Percentiles rank a stretch among this genome's conserved stretches.
phyloP scores from a whole-genome alignment of 2,329 filamentous ascomycete species.

The Rutstroemia sp. region DNA sequence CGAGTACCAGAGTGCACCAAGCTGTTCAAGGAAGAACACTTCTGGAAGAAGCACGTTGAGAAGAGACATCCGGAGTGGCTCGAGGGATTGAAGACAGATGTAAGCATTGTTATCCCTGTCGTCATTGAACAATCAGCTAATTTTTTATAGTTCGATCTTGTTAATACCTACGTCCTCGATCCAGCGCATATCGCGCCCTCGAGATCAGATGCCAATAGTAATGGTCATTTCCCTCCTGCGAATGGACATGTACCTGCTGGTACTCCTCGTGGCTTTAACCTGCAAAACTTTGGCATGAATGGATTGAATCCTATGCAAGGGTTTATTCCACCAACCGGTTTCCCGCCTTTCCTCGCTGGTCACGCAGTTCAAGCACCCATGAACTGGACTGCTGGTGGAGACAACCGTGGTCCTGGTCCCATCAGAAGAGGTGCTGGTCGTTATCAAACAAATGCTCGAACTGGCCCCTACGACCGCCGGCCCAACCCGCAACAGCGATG shows the following conservation, averaged over 20 bases:
- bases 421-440: constrained; percentile 61
- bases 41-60: constrained; percentile 97
- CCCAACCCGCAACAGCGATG: constrained; percentile 44
- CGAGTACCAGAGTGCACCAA: constrained; percentile 95
- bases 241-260: constrained; percentile 71
- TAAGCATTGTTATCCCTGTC: constrained; percentile 39
- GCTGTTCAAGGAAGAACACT: constrained; percentile 92
- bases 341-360: constrained; percentile 48
- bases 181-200: constrained; percentile 92
- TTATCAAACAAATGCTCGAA: constrained; percentile 50
- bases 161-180: constrained; percentile 92
- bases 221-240: constrained; percentile 84
- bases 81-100: constrained; percentile 72
- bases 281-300: constrained; percentile 62
- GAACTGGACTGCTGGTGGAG: constrained; percentile 42
- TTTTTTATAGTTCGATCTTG: constrained; percentile 62
- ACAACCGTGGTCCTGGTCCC: constrained; percentile 53
- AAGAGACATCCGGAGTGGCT: constrained; percentile 91
- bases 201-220: constrained; percentile 87
- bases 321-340: constrained; percentile 43
- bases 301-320: constrained; percentile 49
- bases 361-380: constrained; percentile 32
- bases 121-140: neutral
- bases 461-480: constrained; percentile 69
- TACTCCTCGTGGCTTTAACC: constrained; percentile 85